These are phyloP conservation scores for Diddensiella caesifluorescens DNA, from an alignment of 805 yeast genomes.

Conservation along the genomic window DNA sequence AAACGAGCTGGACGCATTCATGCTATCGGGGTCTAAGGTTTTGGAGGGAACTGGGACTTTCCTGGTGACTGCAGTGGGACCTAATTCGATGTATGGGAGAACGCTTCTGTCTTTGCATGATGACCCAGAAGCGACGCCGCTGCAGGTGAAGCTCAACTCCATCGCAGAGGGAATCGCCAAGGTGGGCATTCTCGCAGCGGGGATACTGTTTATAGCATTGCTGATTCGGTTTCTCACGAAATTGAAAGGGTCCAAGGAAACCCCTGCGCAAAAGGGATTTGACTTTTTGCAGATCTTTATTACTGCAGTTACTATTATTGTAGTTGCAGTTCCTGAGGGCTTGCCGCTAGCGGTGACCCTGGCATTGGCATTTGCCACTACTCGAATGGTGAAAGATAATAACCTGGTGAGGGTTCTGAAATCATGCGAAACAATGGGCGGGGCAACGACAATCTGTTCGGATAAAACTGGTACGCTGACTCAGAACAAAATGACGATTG, in stretches of 20 bases:
- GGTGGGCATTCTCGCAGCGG: conserved; percentile 83
- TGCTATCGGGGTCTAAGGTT: conserved; percentile 87
- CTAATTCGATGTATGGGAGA: conserved; percentile 82
- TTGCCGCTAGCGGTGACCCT: conserved; percentile 95
- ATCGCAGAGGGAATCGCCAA: conserved; percentile 94
- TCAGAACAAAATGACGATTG: conserved; percentile 89
- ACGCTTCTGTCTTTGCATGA: conserved; percentile 75
- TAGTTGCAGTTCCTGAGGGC: conserved; percentile 99
- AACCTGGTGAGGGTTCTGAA: conserved; percentile 89
- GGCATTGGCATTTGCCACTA: conserved; percentile 96
- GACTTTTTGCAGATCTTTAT: conserved; percentile 79
- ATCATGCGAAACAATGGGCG: conserved; percentile 98
- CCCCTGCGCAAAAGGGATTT: conserved; percentile 75
- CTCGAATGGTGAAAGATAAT: conserved; percentile 95
- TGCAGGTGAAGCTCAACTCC: conserved; percentile 72
- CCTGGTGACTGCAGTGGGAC: conserved; percentile 86
- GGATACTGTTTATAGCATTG: conserved; percentile 71
- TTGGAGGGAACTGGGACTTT: conserved; percentile 83
- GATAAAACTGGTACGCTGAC: conserved; percentile 98
- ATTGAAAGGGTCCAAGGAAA: conserved; percentile 42
- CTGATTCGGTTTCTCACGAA: conserved; percentile 68
- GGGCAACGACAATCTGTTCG: conserved; percentile 94
- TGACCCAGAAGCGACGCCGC: conserved; percentile 81
- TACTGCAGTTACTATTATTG: conserved; percentile 86
- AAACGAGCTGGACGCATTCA: conserved; percentile 64